These are phyloP conservation scores for Takashimella koratensis DNA, from an alignment of 1,284 basidiomycete species.

Conservation along the genomic window DNA sequence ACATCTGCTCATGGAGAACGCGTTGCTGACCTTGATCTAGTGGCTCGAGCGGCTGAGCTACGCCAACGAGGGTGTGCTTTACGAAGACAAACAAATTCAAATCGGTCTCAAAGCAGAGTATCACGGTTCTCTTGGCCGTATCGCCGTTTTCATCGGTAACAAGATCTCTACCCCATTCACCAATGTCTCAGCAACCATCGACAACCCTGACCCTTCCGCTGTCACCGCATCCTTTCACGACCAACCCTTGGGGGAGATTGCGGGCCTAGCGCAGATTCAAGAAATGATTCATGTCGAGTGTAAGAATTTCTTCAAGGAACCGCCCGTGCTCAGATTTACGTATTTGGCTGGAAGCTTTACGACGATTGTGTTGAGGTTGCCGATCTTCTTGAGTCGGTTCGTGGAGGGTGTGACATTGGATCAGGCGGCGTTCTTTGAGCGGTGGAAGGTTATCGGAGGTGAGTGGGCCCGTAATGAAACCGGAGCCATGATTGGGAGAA, in stretches of 20 bases:
- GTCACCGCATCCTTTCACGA: conserved; percentile 85
- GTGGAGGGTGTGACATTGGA: conserved; percentile 85
- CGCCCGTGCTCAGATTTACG: conserved; percentile 81
- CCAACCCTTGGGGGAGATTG: conserved; percentile 68
- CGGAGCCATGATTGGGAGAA: too few species aligned
- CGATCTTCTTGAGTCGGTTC: conserved; percentile 86
- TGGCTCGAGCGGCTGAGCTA: conserved; percentile 86
- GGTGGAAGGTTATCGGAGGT: conserved; percentile 97
- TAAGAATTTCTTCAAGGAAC: conserved; percentile 73
- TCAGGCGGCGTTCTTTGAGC: conserved; percentile 85
- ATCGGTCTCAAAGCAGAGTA: conserved; percentile 95
- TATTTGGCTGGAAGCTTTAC: conserved; percentile 91
- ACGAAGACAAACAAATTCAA: conserved; percentile 92
- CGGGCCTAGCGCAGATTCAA: conserved; percentile 81
- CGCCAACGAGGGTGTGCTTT: conserved; percentile 81
- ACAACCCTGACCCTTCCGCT: conserved; percentile 67
- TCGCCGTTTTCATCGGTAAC: conserved; percentile 94
- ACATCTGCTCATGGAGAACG: not conserved
- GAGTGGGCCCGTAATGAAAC: too few species aligned
- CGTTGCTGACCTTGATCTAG: conserved; percentile 18
- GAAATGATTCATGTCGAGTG: conserved; percentile 92
- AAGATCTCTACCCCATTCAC: conserved; percentile 82
- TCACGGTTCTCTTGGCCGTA: conserved; percentile 83
- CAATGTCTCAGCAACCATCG: conserved; percentile 80
- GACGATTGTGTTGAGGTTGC: conserved; percentile 76